Evolutionary conservation across 108 stramenopile genomes (phyloP).

Genomic region (Cyclotella atomus): DNA sequence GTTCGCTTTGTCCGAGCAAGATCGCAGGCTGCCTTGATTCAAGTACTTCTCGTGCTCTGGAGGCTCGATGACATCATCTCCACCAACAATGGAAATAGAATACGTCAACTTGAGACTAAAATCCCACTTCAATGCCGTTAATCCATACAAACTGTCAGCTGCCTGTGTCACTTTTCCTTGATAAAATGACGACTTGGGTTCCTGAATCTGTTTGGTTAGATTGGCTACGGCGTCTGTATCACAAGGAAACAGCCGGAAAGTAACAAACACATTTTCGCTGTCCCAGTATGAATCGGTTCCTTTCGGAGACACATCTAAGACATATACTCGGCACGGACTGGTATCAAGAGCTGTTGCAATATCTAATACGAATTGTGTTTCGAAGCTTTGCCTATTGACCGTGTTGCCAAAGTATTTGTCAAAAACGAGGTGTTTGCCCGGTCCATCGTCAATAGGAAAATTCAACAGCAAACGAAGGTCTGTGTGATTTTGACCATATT

Average conservation of each 20-base stretch:
- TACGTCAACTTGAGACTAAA: conserved; percentile 62
- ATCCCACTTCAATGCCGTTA: conserved; percentile 68
- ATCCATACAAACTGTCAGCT: conserved; percentile 57
- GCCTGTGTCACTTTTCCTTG: conserved; percentile 57
- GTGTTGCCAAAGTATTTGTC: conserved; percentile 61
- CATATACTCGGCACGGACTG: conserved; percentile 59
- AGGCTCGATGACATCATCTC: conserved; percentile 26
- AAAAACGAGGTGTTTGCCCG: conserved; percentile 60
- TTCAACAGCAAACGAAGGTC: conserved; percentile 49
- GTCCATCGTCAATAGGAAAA: conserved; percentile 63
- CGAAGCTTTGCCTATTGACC: conserved; percentile 66
- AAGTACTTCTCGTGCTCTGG: conserved; percentile 50
- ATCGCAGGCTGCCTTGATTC: conserved; percentile 64
- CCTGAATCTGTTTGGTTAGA: conserved; percentile 66
- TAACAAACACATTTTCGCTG: conserved; percentile 37
- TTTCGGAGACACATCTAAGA: conserved; percentile 55
- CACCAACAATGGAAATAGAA: conserved; percentile 61
- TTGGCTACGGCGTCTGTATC: conserved; percentile 37
- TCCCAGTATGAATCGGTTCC: conserved; percentile 64
- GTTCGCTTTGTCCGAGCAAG: conserved; percentile 45
- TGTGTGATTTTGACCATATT: conserved; percentile 32
- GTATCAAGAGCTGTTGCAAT: conserved; percentile 56
- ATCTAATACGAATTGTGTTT: conserved; percentile 78
- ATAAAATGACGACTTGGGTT: conserved; percentile 51
- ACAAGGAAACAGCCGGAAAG: conserved; percentile 61